A percentile compares a stretch with the other conserved stretches of the same genome.
Evolutionary conservation across 2,329 filamentous ascomycete genomes (phyloP).

Genomic region (Claviceps fusiformis): DNA sequence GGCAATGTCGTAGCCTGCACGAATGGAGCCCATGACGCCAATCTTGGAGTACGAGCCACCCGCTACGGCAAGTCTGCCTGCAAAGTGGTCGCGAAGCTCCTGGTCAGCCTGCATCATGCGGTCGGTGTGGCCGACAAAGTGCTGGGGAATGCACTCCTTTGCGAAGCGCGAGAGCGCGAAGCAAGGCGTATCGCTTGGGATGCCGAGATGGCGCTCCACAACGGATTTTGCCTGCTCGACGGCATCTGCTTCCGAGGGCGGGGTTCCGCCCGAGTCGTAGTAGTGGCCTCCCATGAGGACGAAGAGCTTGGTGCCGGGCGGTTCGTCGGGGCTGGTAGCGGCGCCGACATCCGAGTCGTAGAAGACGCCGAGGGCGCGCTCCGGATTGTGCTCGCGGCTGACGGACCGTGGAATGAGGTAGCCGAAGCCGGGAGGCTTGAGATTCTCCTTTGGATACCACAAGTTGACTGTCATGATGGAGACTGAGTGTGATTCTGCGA

Average conservation of each 20-base stretch:
- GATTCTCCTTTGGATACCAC: constrained; percentile 54
- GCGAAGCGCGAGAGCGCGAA: constrained; percentile 46
- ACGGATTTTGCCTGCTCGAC: constrained; percentile 55
- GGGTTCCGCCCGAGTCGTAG: constrained; percentile 40
- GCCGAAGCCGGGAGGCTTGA: constrained; percentile 65
- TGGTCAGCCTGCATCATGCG: constrained; percentile 44
- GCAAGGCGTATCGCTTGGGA: constrained; percentile 44
- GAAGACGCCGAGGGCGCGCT: constrained; percentile 76
- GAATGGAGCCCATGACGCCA: constrained; percentile 37
- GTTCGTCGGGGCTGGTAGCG: constrained; percentile 35
- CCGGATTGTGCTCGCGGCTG: constrained; percentile 59
- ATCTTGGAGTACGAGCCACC: constrained; percentile 40
- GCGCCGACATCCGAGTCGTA: constrained; percentile 60
- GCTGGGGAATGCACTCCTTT: constrained; percentile 77
- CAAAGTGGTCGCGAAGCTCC: constrained; percentile 41
- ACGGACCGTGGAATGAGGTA: constrained; percentile 77
- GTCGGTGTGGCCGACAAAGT: constrained; percentile 61
- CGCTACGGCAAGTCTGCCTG: constrained; percentile 50
- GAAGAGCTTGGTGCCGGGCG: constrained; percentile 69
- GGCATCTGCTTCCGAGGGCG: constrained; percentile 51
- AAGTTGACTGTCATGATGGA: constrained; percentile 89
- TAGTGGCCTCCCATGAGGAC: constrained; percentile 92
- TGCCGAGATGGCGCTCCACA: constrained; percentile 60
- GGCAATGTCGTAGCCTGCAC: constrained; percentile 25
- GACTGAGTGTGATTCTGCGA: constrained; percentile 47